Base-by-base conservation (phyloP, 2,329 filamentous ascomycete species). In the Periconia macrospinosa region DNA sequence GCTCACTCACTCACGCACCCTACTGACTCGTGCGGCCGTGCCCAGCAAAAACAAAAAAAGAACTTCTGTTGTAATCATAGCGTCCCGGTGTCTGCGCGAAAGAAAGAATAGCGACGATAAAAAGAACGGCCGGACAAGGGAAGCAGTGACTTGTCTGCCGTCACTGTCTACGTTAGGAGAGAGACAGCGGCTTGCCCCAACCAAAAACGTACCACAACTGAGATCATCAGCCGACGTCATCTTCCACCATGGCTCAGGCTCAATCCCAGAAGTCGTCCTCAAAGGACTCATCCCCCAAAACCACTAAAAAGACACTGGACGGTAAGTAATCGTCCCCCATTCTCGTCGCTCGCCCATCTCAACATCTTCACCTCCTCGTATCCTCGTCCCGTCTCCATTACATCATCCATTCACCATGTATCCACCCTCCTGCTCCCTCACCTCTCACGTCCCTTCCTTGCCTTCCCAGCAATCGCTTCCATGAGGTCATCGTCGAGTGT, bases 201-300 rank as follows among this genome's bases (percentile, higher is more conserved):
- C 33, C 33, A 13, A 37, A 37, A 10, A 13, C 17, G 43, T 30
- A 45, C 43, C 43, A 15, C 43, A 30, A 23, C 43, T 33, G 43
- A 45, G 17, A 27, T 45, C 43, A 45, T 30, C 43, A n/a, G 18
- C 7, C 43, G 43, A 45, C 43, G 43, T 45, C 43, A 45, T 45
- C 27, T 10, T 33, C 43, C 43, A 45, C 43, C 43, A 45, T 45
- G 43, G 43, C 43, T 45, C 43, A 45, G 30, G 43, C 43, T 17
- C 43, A 45, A 30, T 45, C 43, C 8, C 43, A 45, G 30, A 45
- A 33, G 43, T 30, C 43, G 9, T 45, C 43, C 13, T 33, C 43
- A 19, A 45, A 45, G n/a, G 43, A 45, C n/a, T 45, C 43, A 23
- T 45, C 43, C 15, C 43, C 43, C 23, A 45, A 45, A 30, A 45